These are phyloP conservation scores for Wallacemonas sp. DNA, from an alignment of 208 protist genomes.

Conservation along the genomic window DNA sequence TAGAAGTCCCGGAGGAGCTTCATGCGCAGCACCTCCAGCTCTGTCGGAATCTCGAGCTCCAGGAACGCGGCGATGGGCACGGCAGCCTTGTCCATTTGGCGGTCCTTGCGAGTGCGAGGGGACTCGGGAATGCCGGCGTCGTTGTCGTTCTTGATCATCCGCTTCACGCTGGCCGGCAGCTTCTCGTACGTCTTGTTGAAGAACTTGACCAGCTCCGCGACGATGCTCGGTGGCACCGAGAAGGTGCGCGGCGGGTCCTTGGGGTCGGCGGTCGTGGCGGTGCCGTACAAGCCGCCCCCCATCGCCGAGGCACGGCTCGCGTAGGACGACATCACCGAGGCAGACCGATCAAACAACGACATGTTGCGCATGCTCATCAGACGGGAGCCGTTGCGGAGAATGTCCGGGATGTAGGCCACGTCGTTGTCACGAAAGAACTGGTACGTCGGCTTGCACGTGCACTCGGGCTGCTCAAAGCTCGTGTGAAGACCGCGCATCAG, in stretches of 20 bases:
- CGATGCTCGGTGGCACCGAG: slow-evolving; percentile 52
- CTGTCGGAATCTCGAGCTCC: slow-evolving; percentile 48
- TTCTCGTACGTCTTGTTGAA: slow-evolving; percentile 63
- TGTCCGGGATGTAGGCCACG: slow-evolving; percentile 66
- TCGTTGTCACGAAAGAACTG: slow-evolving; percentile 71
- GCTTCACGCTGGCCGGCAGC: slow-evolving; percentile 29
- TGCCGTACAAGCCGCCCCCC: slow-evolving; percentile 7
- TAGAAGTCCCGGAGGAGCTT: slow-evolving; percentile 68
- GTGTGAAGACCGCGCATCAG: slow-evolving; percentile 54
- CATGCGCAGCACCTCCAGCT: slow-evolving; percentile 57
- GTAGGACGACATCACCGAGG: slow-evolving; percentile 22
- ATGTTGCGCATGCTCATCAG: slow-evolving; percentile 61
- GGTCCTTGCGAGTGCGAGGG: slow-evolving; percentile 61
- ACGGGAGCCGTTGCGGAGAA: slow-evolving; percentile 70
- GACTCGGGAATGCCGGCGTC: slow-evolving; percentile 48
- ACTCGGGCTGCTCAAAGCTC: slow-evolving; percentile 27
- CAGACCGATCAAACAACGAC: slow-evolving; percentile 38
- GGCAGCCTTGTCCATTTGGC: slow-evolving; percentile 55
- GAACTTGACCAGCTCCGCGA: slow-evolving; percentile 58
- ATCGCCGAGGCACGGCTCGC: not conserved
- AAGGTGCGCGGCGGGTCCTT: slow-evolving; percentile 55
- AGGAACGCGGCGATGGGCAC: slow-evolving; percentile 68
- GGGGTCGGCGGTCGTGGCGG: slow-evolving; percentile 21
- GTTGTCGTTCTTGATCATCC: slow-evolving; percentile 39
- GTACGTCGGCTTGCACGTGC: slow-evolving; percentile 38